phyloP scores from a whole-genome alignment of 2,329 filamentous ascomycete genomes.

The Colletotrichum sp. region DNA sequence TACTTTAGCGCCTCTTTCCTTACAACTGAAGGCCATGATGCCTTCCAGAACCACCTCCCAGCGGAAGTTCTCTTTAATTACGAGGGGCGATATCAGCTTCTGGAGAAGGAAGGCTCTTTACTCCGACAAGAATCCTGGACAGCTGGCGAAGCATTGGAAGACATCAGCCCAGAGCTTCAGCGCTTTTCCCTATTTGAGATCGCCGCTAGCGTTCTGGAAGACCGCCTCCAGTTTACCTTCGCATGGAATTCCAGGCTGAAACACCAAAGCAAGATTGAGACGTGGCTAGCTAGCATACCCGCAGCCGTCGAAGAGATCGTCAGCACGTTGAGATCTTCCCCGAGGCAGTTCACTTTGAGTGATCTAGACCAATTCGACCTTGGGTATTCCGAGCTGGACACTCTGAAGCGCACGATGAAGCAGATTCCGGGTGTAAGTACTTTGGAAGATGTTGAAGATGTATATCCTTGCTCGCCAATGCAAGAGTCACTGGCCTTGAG shows the following conservation, averaged over 20 bases:
- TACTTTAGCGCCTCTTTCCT: background rate
- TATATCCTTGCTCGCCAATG: slow-evolving; percentile 43
- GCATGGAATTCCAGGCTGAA: background rate
- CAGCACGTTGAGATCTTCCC: background rate
- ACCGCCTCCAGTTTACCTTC: background rate
- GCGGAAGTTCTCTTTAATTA: slow-evolving; percentile 58
- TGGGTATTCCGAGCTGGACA: background rate
- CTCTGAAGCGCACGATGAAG: background rate
- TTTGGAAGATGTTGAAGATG: slow-evolving; percentile 30
- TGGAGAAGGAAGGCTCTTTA: slow-evolving; percentile 40
- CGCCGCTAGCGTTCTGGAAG: background rate
- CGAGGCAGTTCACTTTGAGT: background rate
- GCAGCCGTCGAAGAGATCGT: background rate
- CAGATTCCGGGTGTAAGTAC: background rate
- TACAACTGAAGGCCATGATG: background rate
- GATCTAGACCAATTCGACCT: background rate
- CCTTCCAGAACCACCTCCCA: slow-evolving; percentile 30
- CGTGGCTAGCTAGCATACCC: background rate
- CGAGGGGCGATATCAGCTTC: slow-evolving; percentile 48
- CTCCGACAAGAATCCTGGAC: background rate
- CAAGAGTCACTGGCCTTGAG: slow-evolving; percentile 42
- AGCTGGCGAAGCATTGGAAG: background rate
- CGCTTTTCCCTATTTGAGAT: background rate
- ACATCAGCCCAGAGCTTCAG: background rate
- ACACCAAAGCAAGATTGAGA: background rate